phyloP scores from a whole-genome alignment of 2,329 filamentous ascomycete genomes.

The Calonectria pseudoturangicola region DNA sequence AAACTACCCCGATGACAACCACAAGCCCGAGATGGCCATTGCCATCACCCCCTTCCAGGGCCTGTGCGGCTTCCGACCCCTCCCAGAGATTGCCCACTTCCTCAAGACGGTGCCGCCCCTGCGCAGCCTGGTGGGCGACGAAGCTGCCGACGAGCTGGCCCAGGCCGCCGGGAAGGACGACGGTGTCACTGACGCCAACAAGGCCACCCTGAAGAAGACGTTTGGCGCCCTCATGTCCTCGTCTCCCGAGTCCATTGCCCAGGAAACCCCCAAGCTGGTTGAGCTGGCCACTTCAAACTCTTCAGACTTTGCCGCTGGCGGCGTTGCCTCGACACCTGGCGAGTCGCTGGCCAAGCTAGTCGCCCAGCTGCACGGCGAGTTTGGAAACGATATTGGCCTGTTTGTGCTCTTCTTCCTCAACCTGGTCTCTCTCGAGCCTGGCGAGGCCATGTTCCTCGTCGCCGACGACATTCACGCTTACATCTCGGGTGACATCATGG shows the following conservation, averaged over 20 bases:
- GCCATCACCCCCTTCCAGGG: conserved; percentile 97
- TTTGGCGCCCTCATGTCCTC: conserved; percentile 91
- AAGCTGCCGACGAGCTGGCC: conserved; percentile 74
- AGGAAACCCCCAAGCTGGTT: conserved; percentile 81
- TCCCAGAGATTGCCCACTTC: conserved; percentile 91
- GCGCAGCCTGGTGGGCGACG: conserved; percentile 79
- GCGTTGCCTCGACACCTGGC: conserved; percentile 80
- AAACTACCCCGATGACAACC: conserved; percentile 99
- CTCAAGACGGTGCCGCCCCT: conserved; percentile 75
- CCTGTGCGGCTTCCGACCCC: conserved; percentile 93
- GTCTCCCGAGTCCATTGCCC: conserved; percentile 72
- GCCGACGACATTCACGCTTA: conserved; percentile 99
- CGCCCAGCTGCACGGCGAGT: conserved; percentile 85
- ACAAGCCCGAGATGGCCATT: conserved; percentile 99
- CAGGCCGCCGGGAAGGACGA: conserved; percentile 68
- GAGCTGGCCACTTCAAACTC: conserved; percentile 81
- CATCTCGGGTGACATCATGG: conserved; percentile 93
- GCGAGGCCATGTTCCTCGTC: conserved; percentile 96
- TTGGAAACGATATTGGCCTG: conserved; percentile 91
- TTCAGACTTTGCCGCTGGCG: conserved; percentile 83
- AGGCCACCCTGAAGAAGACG: conserved; percentile 82
- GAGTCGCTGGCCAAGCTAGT: conserved; percentile 86
- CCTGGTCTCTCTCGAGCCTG: conserved; percentile 89
- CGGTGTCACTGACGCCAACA: conserved; percentile 76
- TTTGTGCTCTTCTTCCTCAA: conserved; percentile 99